phyloP scores from a whole-genome alignment of 2,329 filamentous ascomycete species.

The Zarea fungicola region DNA sequence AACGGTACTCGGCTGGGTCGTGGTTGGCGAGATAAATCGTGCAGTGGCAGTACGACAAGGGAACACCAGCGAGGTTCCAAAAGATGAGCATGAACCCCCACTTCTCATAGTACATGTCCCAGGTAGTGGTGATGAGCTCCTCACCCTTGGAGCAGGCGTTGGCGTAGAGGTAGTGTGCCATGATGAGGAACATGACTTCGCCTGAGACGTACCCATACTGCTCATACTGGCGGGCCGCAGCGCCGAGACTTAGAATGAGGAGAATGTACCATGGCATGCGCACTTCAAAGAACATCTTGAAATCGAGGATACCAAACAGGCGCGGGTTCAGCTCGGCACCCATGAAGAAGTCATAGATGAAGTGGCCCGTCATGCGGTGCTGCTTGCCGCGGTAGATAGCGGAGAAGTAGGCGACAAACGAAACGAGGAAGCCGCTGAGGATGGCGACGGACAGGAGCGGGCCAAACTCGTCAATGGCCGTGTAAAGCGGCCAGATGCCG shows the following conservation, averaged over 20 bases:
- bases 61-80: constrained; percentile 92
- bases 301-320: constrained; percentile 80
- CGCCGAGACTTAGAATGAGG: constrained; percentile 69
- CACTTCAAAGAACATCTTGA: constrained; percentile 97
- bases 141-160: constrained; percentile 91
- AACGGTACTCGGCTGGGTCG: constrained; percentile 68
- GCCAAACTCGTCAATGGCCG: constrained; percentile 90
- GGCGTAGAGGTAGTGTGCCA: constrained; percentile 89
- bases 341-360: constrained; percentile 91
- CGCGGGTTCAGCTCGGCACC: constrained; percentile 85
- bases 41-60: constrained; percentile 89
- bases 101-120: constrained; percentile 97
- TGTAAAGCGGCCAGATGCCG: constrained; percentile 84
- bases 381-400: constrained; percentile 73
- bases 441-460: constrained; percentile 91
- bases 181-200: constrained; percentile 77
- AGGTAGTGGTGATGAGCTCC: constrained; percentile 83
- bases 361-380: constrained; percentile 87
- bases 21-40: constrained; percentile 86
- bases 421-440: constrained; percentile 78
- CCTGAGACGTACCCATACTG: constrained; percentile 77
- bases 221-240: constrained; percentile 79
- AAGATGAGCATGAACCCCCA: constrained; percentile 98
- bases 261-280: constrained; percentile 90
- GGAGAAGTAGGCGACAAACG: constrained; percentile 79